Percentiles rank a stretch among this genome's conserved stretches.
These are phyloP conservation scores for Candida dendrica DNA, from an alignment of 805 yeast species.

Conservation along the genomic window DNA sequence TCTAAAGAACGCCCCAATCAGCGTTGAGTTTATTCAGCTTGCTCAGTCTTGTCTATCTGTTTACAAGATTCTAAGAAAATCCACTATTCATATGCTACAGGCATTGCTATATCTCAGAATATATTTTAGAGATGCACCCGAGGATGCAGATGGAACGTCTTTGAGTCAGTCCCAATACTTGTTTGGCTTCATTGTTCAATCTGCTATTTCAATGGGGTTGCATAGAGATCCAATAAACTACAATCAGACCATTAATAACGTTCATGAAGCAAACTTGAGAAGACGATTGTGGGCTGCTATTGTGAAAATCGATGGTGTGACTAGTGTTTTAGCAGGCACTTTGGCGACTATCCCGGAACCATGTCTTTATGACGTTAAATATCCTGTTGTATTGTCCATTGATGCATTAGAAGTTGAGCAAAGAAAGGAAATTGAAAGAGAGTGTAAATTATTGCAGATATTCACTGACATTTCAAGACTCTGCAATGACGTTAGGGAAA, in stretches of 20 bases:
- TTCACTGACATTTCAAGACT: conserved; percentile 4
- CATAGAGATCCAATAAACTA: conserved; percentile 36
- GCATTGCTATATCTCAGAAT: conserved; percentile 30
- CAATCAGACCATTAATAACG: conserved; percentile 5
- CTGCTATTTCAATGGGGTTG: conserved; percentile 37
- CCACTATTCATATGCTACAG: conserved; percentile 34
- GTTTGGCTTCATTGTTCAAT: conserved; percentile 31
- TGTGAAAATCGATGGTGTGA: conserved; percentile 7
- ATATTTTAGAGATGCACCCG: conserved; percentile 37
- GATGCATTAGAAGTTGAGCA: conserved; percentile 9
- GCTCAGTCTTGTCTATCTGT: conserved; percentile 35
- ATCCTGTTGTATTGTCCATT: conserved; percentile 6
- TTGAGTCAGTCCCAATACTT: conserved; percentile 30
- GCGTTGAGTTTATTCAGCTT: conserved; percentile 27
- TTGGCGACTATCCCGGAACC: conserved; percentile 7
- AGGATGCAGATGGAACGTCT: conserved; percentile 36
- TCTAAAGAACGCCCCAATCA: conserved; percentile 26
- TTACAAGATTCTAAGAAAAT: conserved; percentile 28
- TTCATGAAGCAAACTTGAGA: conserved; percentile 8
- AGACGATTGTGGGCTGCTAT: conserved; percentile 15
- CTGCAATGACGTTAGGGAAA: conserved; percentile 8
- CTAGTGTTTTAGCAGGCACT: conserved; percentile 8
- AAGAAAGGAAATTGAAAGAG: conserved; percentile 4
- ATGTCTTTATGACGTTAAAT: conserved; percentile 6
- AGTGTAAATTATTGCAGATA: conserved; percentile 1